Percentiles rank a stretch among this genome's conserved stretches.
phyloP scores from a whole-genome alignment of 768 basidiomycete genomes.

The Lyophyllum atratum region DNA sequence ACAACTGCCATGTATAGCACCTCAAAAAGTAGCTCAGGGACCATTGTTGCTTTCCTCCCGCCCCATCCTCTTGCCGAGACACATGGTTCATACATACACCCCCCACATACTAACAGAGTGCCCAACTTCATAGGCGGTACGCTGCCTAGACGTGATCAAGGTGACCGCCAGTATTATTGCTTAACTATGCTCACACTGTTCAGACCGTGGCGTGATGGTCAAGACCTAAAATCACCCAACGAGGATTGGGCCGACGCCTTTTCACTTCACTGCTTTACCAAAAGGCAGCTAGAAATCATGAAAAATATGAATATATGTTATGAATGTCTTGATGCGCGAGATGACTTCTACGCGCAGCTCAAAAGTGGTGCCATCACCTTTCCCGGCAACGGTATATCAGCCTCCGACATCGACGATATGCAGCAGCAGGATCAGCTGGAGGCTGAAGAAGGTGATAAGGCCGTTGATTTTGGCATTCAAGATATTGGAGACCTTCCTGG shows the following conservation, averaged over 20 bases:
- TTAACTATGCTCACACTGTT: neutral
- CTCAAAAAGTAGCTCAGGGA: too few species aligned
- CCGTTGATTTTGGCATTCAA: neutral
- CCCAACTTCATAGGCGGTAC: neutral
- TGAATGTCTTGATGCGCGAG: neutral
- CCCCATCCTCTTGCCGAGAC: slow-evolving; percentile 24
- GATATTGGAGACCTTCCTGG: neutral
- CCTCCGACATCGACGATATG: neutral
- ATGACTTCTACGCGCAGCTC: slow-evolving; percentile 1
- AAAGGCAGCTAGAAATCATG: neutral
- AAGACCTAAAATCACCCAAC: neutral
- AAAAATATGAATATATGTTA: slow-evolving; percentile 4
- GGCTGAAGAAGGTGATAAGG: neutral
- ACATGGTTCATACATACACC: slow-evolving; percentile 12
- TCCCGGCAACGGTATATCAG: neutral
- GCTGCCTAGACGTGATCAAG: slow-evolving; percentile 1
- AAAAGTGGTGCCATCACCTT: neutral
- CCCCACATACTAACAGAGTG: neutral
- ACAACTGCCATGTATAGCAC: neutral
- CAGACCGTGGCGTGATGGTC: neutral
- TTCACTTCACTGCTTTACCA: neutral
- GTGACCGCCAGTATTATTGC: neutral
- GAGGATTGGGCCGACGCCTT: neutral
- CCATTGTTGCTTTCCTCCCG: slow-evolving; percentile 11
- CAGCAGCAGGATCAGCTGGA: neutral